These are phyloP conservation scores for Hanseniaspora lachancei DNA, from an alignment of 805 yeast species.

Conservation along the genomic window DNA sequence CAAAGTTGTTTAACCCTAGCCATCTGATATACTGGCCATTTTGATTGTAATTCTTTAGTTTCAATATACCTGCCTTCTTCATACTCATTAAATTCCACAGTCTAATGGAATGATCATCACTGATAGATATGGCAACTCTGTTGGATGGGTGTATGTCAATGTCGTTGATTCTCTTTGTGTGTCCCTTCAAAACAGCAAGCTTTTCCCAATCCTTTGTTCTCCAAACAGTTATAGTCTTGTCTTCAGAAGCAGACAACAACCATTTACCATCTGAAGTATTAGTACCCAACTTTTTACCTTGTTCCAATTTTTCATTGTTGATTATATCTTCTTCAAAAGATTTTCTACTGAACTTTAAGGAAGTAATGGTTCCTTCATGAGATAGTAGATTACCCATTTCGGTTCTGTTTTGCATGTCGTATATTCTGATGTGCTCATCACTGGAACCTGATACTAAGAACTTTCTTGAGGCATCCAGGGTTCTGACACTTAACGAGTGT, in stretches of 20 bases:
- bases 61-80: conserved; percentile 76
- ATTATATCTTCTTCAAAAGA: conserved; percentile 18
- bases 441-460: conserved; percentile 88
- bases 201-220: conserved; percentile 94
- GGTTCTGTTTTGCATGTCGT: conserved; percentile 84
- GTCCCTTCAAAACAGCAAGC: conserved; percentile 80
- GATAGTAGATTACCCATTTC: conserved; percentile 83
- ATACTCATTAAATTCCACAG: conserved; percentile 97
- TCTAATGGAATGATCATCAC: conserved; percentile 69
- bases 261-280: conserved; percentile 41
- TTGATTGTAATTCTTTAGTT: conserved; percentile 56
- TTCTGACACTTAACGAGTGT: conserved; percentile 75
- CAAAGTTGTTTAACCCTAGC: conserved; percentile 45
- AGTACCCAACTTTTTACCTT: conserved; percentile 26
- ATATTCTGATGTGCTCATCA: conserved; percentile 88
- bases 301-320: conserved; percentile 18
- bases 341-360: conserved; percentile 56
- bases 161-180: conserved; percentile 69
- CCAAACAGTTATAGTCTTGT: conserved; percentile 84
- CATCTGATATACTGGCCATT: conserved; percentile 54
- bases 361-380: conserved; percentile 79
- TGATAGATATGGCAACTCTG: conserved; percentile 77
- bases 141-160: conserved; percentile 83
- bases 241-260: conserved; percentile 83
- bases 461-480: conserved; percentile 69